Conservation (phyloP, 345 rosid genomes). For the Stellera chamaejasme region DNA sequence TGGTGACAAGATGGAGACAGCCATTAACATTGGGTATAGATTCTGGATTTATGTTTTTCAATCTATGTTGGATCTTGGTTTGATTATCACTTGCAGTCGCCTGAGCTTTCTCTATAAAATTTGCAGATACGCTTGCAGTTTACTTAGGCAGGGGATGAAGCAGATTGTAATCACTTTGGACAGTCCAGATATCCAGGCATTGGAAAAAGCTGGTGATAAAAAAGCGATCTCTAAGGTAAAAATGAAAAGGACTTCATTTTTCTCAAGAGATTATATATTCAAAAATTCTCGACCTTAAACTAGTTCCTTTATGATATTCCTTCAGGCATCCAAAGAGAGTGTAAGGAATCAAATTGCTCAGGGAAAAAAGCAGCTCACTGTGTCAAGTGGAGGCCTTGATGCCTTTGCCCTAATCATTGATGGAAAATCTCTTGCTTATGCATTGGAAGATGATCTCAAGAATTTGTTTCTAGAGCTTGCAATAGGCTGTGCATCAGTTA, state of each 20-base stretch:
- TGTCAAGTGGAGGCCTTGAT: constrained; percentile 41
- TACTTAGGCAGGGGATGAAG: constrained; percentile 95
- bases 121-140: constrained; percentile 84
- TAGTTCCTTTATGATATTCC: background rate
- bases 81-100: constrained; percentile 3
- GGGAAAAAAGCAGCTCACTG: constrained; percentile 47
- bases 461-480: constrained; percentile 68
- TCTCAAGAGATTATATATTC: no score
- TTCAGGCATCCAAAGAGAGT: constrained; percentile 69
- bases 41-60: background rate
- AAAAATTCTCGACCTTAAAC: no score
- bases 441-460: constrained; percentile 72
- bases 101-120: constrained; percentile 18
- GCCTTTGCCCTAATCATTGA: constrained; percentile 84
- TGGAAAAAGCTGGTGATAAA: constrained; percentile 71
- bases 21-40: constrained; percentile 88
- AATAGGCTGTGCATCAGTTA: constrained; percentile 78
- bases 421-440: constrained; percentile 91
- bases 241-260: background rate
- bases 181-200: constrained; percentile 47
- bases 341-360: constrained; percentile 50
- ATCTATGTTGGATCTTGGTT: background rate
- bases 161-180: constrained; percentile 80
- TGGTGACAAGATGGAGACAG: constrained; percentile 98
- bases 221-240: constrained; percentile 51